Evolutionary conservation across 2,329 filamentous ascomycete species (phyloP).

Genomic region (Stromatinia cepivora): DNA sequence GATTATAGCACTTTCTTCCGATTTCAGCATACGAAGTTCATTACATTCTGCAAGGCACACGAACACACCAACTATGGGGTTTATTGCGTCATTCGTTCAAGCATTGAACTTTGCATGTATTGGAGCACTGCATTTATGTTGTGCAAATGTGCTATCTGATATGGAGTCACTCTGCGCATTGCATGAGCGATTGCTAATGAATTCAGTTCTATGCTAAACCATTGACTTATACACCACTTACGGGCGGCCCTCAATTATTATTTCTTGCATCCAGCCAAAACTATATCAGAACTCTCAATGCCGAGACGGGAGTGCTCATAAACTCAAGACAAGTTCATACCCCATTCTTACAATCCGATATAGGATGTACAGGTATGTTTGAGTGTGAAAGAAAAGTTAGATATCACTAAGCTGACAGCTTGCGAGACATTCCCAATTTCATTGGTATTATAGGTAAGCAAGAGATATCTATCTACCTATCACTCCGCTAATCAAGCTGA

Average conservation of each 20-base stretch:
- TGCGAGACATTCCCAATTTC: constrained; percentile 27
- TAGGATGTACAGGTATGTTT: constrained; percentile 43
- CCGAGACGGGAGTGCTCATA: constrained; percentile 55
- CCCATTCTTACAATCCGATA: constrained; percentile 49
- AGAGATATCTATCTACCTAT: not conserved
- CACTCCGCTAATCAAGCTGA: not conserved
- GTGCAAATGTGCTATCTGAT: not conserved
- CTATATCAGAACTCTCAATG: constrained; percentile 57
- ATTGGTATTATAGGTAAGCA: constrained; percentile 28
- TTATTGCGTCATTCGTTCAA: not conserved
- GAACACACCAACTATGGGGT: not conserved
- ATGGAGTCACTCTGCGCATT: not conserved
- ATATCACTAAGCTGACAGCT: not conserved
- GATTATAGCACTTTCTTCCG: no score
- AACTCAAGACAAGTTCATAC: constrained; percentile 49
- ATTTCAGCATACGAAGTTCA: not conserved
- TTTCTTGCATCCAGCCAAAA: constrained; percentile 59
- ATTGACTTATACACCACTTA: constrained; percentile 52
- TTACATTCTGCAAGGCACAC: no score
- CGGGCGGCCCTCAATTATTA: constrained; percentile 51
- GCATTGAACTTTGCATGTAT: not conserved
- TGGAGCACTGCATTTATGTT: not conserved
- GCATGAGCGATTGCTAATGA: constrained; percentile 48
- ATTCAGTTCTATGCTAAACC: constrained; percentile 57
- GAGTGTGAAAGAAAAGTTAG: not conserved